These are phyloP conservation scores for Ophiocordyceps robertsii DNA, from an alignment of 2,329 filamentous ascomycete genomes.

Conservation along the genomic window DNA sequence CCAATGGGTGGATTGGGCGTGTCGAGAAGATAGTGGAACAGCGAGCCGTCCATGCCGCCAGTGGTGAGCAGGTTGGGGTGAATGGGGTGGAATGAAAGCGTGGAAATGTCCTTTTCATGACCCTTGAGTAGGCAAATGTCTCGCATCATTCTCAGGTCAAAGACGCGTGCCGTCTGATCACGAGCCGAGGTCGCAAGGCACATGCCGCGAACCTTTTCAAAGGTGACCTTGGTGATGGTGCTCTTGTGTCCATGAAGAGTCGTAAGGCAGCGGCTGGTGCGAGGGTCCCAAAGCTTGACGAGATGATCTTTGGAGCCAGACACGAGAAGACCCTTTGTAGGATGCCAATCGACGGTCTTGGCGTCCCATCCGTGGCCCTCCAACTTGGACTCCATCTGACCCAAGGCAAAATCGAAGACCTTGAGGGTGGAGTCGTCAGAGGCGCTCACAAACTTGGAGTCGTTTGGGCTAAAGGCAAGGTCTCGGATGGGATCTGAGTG, in stretches of 20 bases:
- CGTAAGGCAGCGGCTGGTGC: constrained; percentile 76
- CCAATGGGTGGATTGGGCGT: constrained; percentile 78
- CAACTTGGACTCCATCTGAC: constrained; percentile 68
- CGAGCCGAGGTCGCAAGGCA: constrained; percentile 85
- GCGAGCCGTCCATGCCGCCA: constrained; percentile 75
- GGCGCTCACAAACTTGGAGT: constrained; percentile 91
- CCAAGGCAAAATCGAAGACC: constrained; percentile 89
- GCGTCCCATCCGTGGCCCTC: constrained; percentile 97
- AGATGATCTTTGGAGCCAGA: constrained; percentile 96
- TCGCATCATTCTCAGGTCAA: constrained; percentile 96
- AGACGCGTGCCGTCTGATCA: constrained; percentile 85
- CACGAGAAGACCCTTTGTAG: constrained; percentile 82
- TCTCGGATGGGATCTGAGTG: constrained; percentile 85
- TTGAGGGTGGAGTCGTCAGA: constrained; percentile 89
- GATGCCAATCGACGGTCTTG: constrained; percentile 96
- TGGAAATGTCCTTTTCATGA: constrained; percentile 92
- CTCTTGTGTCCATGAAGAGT: constrained; percentile 96
- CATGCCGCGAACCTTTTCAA: constrained; percentile 72
- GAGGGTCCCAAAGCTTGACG: constrained; percentile 97
- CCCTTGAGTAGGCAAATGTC: constrained; percentile 88
- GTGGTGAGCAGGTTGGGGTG: constrained; percentile 83
- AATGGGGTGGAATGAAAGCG: constrained; percentile 84
- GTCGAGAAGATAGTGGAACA: constrained; percentile 91
- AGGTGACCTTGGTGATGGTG: constrained; percentile 83
- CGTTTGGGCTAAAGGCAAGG: constrained; percentile 83